Conservation (phyloP, 106 monocot species). For the Dioscorea zingiberensis region DNA sequence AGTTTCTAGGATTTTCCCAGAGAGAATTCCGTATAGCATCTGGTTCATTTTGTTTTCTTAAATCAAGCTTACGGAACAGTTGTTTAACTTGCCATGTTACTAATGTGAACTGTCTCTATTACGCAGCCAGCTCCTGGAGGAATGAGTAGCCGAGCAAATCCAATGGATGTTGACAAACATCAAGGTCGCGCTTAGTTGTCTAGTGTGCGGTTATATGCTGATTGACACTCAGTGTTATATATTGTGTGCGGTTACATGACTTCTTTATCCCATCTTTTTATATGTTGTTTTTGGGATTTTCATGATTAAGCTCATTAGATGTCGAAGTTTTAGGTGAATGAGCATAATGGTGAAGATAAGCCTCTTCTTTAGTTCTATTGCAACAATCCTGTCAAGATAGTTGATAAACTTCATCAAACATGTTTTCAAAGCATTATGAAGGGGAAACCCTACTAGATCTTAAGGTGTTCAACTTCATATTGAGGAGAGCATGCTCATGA, state of each 20-base stretch:
- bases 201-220: not conserved
- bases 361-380: no score
- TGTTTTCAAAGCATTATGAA: no score
- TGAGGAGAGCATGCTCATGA: no score
- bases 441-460: no score
- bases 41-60: conserved; percentile 1
- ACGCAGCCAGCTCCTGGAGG: conserved; percentile 37
- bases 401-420: no score
- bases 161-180: conserved; percentile 42
- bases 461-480: no score
- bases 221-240: not conserved
- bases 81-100: no score
- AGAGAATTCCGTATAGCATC: not conserved
- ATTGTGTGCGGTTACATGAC: no score
- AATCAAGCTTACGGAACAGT: not conserved
- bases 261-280: no score
- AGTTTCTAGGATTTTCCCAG: conserved; percentile 14
- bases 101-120: no score
- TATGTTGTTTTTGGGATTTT: not conserved
- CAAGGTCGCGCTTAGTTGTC: conserved; percentile 22
- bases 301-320: not conserved
- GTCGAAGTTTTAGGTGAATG: not conserved
- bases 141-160: conserved; percentile 22
- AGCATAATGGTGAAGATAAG: no score
- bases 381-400: no score